phyloP scores from a whole-genome alignment of 352 stramenopile species.

The Phytophthora pluvialis region DNA sequence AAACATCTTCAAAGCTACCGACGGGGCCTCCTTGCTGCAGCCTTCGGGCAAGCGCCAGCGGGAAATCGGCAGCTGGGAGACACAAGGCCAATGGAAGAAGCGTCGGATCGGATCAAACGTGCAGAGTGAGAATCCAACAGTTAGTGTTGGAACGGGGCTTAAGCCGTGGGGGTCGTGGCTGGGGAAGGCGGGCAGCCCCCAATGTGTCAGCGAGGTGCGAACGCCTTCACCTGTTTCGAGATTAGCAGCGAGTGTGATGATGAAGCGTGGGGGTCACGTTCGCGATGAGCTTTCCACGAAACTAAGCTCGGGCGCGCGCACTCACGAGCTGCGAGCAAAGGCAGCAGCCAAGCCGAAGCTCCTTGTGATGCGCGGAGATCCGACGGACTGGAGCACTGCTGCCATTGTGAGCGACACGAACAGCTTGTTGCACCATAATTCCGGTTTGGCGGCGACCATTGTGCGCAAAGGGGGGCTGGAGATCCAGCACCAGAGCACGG shows the following conservation, averaged over 20 bases:
- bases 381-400: constrained; percentile 39
- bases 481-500: constrained; percentile 38
- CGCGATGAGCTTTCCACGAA: neutral
- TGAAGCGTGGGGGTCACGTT: neutral
- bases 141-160: neutral
- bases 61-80: neutral
- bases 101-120: neutral
- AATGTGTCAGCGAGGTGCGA: neutral
- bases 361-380: constrained; percentile 44
- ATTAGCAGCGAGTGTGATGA: neutral
- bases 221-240: constrained; percentile 2
- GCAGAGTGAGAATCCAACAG: neutral
- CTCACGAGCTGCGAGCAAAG: neutral
- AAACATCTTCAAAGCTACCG: neutral
- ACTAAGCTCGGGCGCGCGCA: neutral
- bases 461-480: constrained; percentile 21
- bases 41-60: constrained; percentile 8
- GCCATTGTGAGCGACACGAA: constrained; percentile 56
- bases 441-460: constrained; percentile 40
- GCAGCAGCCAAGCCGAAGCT: constrained; percentile 20
- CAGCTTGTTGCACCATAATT: constrained; percentile 30
- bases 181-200: neutral
- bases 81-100: constrained; percentile 3
- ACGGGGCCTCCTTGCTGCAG: neutral
- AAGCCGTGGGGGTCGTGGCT: constrained; percentile 1